Evolutionary conservation across 352 stramenopile species (phyloP).

Genomic region (Pelagophyceae sp.): DNA sequence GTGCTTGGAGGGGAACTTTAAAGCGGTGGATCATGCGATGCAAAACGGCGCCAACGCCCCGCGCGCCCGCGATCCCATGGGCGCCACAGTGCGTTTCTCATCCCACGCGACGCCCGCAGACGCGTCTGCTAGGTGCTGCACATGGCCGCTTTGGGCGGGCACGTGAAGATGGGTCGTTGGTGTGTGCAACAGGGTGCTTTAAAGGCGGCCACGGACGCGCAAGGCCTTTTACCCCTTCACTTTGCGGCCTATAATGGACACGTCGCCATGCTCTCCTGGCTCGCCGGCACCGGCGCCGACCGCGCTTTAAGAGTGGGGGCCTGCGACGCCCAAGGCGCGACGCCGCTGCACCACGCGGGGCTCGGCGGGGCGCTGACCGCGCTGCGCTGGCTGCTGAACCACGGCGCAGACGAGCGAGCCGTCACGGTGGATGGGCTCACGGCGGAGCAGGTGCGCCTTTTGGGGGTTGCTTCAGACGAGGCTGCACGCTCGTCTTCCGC

Average conservation of each 20-base stretch:
- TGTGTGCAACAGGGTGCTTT: neutral
- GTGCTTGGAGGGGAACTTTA: conserved; percentile 8
- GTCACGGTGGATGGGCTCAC: conserved; percentile 7
- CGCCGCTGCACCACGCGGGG: conserved; percentile 14
- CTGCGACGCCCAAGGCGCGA: conserved; percentile 6
- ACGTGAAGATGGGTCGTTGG: neutral
- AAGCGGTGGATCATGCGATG: neutral
- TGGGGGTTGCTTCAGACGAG: no score
- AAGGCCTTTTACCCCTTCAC: conserved; percentile 11
- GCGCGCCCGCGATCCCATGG: conserved; percentile 16
- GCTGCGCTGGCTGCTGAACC: conserved; percentile 1
- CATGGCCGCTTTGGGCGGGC: conserved; percentile 12
- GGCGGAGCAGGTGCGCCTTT: neutral
- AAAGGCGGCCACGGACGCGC: neutral
- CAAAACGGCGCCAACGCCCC: neutral
- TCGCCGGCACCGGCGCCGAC: neutral
- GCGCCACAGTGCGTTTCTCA: no score
- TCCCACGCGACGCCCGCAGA: no score
- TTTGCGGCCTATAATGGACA: neutral
- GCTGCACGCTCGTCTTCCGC: no score
- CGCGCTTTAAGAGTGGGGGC: neutral
- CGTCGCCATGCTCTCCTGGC: neutral
- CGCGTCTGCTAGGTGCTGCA: no score
- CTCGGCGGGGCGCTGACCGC: neutral
- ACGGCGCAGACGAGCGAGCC: conserved; percentile 18